These are phyloP conservation scores for Perkinsus chesapeaki DNA, from an alignment of 169 alveolate species.

Conservation along the genomic window DNA sequence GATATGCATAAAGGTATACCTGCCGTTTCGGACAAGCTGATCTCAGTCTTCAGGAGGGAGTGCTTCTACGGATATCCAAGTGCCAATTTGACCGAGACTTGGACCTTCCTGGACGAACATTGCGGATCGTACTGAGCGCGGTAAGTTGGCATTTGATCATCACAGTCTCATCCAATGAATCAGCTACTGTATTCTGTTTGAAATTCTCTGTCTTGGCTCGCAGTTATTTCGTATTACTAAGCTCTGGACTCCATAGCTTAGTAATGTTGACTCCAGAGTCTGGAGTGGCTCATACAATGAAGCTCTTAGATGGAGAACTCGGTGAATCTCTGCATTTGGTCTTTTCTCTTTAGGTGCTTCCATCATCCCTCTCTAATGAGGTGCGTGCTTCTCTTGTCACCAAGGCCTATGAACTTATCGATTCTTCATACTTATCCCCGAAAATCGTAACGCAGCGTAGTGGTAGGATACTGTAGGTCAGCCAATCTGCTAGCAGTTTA, in stretches of 20 bases:
- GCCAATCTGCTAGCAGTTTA: not conserved
- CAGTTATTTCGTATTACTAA: too few relatives aligned
- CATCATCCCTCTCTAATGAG: not conserved
- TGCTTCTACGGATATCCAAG: not conserved
- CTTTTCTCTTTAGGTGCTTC: not conserved
- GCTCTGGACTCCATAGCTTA: too few relatives aligned
- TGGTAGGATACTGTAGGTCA: not conserved
- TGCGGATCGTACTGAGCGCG: not conserved
- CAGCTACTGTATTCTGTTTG: too few relatives aligned
- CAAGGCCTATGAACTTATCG: not conserved
- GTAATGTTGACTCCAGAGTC: too few relatives aligned
- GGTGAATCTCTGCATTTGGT: too few relatives aligned
- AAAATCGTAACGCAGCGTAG: not conserved
- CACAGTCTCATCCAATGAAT: too few relatives aligned
- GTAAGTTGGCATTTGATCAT: not conserved
- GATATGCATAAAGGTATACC: not conserved
- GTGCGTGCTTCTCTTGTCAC: not conserved
- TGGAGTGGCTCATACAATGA: too few relatives aligned
- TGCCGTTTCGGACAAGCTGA: not conserved
- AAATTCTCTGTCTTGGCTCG: too few relatives aligned
- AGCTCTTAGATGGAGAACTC: too few relatives aligned
- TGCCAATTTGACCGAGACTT: not conserved
- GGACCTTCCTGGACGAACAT: not conserved
- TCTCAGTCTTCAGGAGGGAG: not conserved
- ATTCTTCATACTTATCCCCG: not conserved